Base-by-base conservation (phyloP, 768 basidiomycete genomes). In the Nidularia sp. region DNA sequence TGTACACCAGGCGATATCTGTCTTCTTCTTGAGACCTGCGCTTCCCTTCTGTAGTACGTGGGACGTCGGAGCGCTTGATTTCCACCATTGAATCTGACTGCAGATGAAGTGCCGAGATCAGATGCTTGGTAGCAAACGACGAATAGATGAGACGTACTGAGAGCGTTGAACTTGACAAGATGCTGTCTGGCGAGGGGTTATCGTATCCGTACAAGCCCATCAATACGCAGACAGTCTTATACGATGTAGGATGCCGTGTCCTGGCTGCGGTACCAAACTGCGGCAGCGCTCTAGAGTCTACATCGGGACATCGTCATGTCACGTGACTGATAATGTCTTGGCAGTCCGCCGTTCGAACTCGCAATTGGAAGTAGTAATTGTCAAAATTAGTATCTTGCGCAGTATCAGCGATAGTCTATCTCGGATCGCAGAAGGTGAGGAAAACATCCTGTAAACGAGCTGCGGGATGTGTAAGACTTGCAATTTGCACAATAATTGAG, bases 1-100 rank as follows among this genome's bases (percentile, higher is more conserved):
- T 88, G 60, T 93, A 97, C 10, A 98, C 66, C 46, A 98, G 75
- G 44, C 89, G 77, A 64, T 83, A 81, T 66, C 81, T 84, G 59
- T 84, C 84, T 58, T 86, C 84, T 51, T 80, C 76, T 5, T 62
- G 60, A 46, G 54, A 31, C 22, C 35, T 43, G 35, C 50, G 7
- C n/a, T 41, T 12, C 18, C 7, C 7, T 49, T 39, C 50, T 45
- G 46, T 52, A 51, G 35, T 60, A 48, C 43, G 59, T 47, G 36
- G 57, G 45, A 59, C 53, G 51, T 71, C 70, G 34, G 67, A 62
- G 53, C 72, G 80, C 60, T 77, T 83, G 60, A 90, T 88, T 71
- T 89, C 86, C 51, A 90, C 88, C 88, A 90, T 90, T 41, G 85
- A 86, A 51, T 70, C 77, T 51, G 72, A 73, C 79, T 81, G 55